Conservation (phyloP, 352 stramenopile genomes). For the Pythium aphanidermatum region DNA sequence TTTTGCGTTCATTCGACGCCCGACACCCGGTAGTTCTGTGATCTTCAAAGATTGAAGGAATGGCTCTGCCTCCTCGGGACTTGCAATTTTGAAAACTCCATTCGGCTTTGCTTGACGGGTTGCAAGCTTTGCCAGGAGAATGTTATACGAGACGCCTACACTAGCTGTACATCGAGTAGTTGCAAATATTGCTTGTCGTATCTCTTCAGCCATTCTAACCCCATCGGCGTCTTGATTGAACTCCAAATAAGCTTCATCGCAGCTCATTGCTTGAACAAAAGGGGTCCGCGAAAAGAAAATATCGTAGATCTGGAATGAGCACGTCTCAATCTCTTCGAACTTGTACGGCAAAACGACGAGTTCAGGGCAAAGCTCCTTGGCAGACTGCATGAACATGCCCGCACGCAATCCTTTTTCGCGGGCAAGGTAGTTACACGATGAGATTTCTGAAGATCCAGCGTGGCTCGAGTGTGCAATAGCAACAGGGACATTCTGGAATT, state of each 20-base stretch:
- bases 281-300: conserved; percentile 87
- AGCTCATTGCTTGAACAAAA: conserved; percentile 92
- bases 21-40: conserved; percentile 77
- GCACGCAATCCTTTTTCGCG: conserved; percentile 87
- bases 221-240: conserved; percentile 54
- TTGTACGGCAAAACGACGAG: conserved; percentile 93
- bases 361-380: conserved; percentile 88
- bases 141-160: conserved; percentile 91
- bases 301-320: conserved; percentile 91
- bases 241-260: conserved; percentile 95
- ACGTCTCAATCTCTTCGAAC: conserved; percentile 87
- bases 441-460: conserved; percentile 87
- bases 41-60: conserved; percentile 66
- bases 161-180: conserved; percentile 90
- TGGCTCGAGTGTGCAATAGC: conserved; percentile 87
- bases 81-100: conserved; percentile 62
- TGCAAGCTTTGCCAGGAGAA: conserved; percentile 91
- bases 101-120: conserved; percentile 93
- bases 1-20: conserved; percentile 53
- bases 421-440: conserved; percentile 94
- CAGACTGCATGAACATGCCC: conserved; percentile 92
- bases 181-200: conserved; percentile 62
- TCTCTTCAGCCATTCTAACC: conserved; percentile 55
- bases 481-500: conserved; percentile 72
- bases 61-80: conserved; percentile 34